These are phyloP conservation scores for Amniculicola lignicola DNA, from an alignment of 495 filamentous ascomycete genomes.

Conservation along the genomic window DNA sequence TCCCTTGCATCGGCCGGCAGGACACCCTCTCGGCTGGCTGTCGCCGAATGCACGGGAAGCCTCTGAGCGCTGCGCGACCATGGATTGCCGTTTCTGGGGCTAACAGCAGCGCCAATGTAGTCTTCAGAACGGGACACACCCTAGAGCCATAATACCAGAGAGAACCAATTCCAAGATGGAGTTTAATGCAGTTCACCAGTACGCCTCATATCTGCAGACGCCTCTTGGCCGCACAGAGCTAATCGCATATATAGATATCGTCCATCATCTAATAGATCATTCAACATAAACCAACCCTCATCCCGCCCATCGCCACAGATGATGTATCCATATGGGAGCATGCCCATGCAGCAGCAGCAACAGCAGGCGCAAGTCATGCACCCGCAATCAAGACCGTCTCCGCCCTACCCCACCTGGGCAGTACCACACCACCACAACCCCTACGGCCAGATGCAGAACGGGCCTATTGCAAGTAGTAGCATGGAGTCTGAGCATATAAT, in stretches of 20 bases:
- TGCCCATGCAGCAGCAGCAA: slow-evolving; percentile 25
- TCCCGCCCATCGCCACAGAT: slow-evolving; percentile 31
- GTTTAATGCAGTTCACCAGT: slow-evolving; percentile 41
- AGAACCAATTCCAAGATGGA: slow-evolving; percentile 35
- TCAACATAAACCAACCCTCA: slow-evolving; percentile 25
- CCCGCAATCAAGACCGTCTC: slow-evolving; percentile 25
- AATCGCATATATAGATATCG: slow-evolving; percentile 33
- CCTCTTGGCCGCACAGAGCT: slow-evolving; percentile 1
- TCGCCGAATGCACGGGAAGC: slow-evolving; percentile 19
- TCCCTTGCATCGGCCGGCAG: slow-evolving; percentile 22
- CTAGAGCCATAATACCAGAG: slow-evolving; percentile 12
- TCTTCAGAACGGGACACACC: slow-evolving; percentile 22
- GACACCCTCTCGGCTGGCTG: slow-evolving; percentile 3
- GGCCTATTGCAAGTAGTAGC: slow-evolving; percentile 9
- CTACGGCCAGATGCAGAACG: slow-evolving; percentile 26
- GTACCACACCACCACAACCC: slow-evolving; percentile 27
- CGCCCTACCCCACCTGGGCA: slow-evolving; percentile 29
- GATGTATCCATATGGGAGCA: slow-evolving; percentile 35
- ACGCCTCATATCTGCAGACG: slow-evolving; percentile 9
- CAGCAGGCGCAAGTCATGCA: slow-evolving; percentile 7
- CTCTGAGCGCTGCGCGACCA: slow-evolving; percentile 11
- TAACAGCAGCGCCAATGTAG: slow-evolving; percentile 28
- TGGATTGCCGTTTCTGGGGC: slow-evolving; percentile 17
- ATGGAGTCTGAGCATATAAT: slow-evolving; percentile 18
- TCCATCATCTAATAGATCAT: slow-evolving; percentile 34